Percentiles rank a stretch among this genome's conserved stretches.
These are phyloP conservation scores for Ilex paraguariensis DNA, from an alignment of 305 asterid genomes.

Conservation along the genomic window DNA sequence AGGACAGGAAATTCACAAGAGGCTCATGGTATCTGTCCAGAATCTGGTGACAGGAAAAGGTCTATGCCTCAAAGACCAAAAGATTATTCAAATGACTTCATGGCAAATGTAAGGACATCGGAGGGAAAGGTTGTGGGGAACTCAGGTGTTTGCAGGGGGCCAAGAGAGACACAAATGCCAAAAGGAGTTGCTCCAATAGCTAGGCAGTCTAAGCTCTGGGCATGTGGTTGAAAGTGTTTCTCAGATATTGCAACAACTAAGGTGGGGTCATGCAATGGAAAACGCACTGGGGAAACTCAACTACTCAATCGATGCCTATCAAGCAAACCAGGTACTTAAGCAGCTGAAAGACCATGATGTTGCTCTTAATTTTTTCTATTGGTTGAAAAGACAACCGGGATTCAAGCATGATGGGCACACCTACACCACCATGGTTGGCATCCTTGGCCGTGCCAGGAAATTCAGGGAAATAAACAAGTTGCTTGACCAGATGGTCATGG, in stretches of 20 bases:
- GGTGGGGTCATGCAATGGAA: conserved; percentile 71
- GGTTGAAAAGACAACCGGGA: conserved; percentile 74
- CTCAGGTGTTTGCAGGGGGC: conserved; percentile 34
- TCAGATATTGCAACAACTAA: conserved; percentile 50
- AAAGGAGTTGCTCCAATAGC: conserved; percentile 28
- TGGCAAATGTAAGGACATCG: conserved; percentile 29
- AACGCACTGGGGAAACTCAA: conserved; percentile 65
- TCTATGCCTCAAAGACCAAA: conserved; percentile 46
- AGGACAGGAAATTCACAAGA: conserved; percentile 25
- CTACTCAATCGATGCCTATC: conserved; percentile 61
- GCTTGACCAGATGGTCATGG: conserved; percentile 74
- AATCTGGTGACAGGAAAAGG: conserved; percentile 34
- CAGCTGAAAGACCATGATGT: conserved; percentile 65
- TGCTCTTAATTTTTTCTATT: conserved; percentile 85
- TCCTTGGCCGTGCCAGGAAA: conserved; percentile 87
- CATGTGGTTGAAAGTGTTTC: conserved; percentile 51
- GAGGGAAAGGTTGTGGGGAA: conserved; percentile 33
- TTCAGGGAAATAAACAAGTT: conserved; percentile 68
- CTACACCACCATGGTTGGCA: conserved; percentile 95
- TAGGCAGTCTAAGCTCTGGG: conserved; percentile 36
- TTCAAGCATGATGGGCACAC: conserved; percentile 90
- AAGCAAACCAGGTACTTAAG: conserved; percentile 90
- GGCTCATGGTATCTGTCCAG: conserved; percentile 21
- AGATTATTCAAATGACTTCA: conserved; percentile 33
- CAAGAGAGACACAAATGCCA: conserved; percentile 32